Percentiles rank a stretch among this genome's conserved stretches.
Evolutionary conservation across 75 land plant genomes (phyloP).

Genomic region (Azolla pinnata): DNA sequence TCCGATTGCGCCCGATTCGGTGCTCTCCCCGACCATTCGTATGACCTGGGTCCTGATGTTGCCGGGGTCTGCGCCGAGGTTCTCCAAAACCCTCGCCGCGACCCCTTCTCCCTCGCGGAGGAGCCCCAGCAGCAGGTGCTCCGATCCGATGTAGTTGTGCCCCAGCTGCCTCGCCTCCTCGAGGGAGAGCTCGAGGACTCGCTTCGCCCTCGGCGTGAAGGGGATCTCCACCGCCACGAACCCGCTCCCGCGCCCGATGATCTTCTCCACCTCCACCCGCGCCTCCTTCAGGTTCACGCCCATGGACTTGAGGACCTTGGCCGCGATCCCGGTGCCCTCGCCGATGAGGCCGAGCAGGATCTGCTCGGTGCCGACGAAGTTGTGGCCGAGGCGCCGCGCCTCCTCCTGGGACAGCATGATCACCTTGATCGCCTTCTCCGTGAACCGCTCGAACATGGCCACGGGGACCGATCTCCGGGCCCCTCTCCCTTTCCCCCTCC

Average conservation of each 20-base stretch:
- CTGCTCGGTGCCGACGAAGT: slow-evolving; percentile 93
- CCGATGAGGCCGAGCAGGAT: slow-evolving; percentile 89
- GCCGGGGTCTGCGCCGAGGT: slow-evolving; percentile 79
- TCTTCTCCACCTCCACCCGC: slow-evolving; percentile 90
- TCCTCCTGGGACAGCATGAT: slow-evolving; percentile 93
- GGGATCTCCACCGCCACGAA: slow-evolving; percentile 97
- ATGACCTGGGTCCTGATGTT: slow-evolving; percentile 96
- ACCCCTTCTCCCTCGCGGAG: slow-evolving; percentile 93
- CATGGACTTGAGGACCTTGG: slow-evolving; percentile 96
- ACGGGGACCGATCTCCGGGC: slow-evolving; percentile 31
- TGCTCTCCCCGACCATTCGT: slow-evolving; percentile 94
- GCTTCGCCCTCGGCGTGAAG: slow-evolving; percentile 89
- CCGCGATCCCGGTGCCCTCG: slow-evolving; percentile 96
- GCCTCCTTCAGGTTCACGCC: slow-evolving; percentile 96
- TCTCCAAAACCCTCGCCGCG: slow-evolving; percentile 92
- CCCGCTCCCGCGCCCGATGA: slow-evolving; percentile 91
- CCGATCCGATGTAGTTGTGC: slow-evolving; percentile 94
- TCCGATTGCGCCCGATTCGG: slow-evolving; percentile 77
- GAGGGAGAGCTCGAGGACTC: slow-evolving; percentile 77
- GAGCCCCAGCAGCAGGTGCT: slow-evolving; percentile 76
- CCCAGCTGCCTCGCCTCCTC: slow-evolving; percentile 90
- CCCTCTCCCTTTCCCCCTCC: no score
- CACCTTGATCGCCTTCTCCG: slow-evolving; percentile 95
- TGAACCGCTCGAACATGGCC: slow-evolving; percentile 96
- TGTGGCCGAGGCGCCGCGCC: slow-evolving; percentile 80